These are phyloP conservation scores for Clonostachys rhizophaga DNA, from an alignment of 2,329 filamentous ascomycete species.

Conservation along the genomic window DNA sequence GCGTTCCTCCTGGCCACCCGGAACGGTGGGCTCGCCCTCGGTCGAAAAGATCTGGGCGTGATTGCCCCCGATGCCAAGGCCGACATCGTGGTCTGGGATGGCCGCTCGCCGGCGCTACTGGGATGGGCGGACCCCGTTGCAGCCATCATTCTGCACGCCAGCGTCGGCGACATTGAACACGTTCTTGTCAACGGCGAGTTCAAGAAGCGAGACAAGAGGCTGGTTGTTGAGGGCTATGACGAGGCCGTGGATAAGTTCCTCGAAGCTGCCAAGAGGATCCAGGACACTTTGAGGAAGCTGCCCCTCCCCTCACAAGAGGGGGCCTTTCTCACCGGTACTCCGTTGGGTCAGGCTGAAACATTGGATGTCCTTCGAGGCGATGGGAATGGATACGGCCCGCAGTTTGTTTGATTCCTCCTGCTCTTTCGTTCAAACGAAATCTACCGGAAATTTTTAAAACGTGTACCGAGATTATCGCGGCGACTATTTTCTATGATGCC, in stretches of 20 bases:
- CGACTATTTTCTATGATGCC: too few species aligned
- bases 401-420: too few species aligned
- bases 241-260: conserved; percentile 2
- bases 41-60: conserved; percentile 44
- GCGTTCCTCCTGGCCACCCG: conserved; percentile 52
- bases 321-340: background rate
- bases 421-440: too few species aligned
- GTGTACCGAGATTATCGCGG: too few species aligned
- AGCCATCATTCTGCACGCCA: conserved; percentile 50
- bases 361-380: conserved; percentile 1
- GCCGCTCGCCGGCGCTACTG: conserved; percentile 39
- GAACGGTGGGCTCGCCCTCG: conserved; percentile 43
- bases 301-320: background rate
- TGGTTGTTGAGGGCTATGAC: conserved; percentile 15
- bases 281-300: conserved; percentile 1
- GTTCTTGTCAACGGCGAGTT: conserved; percentile 46
- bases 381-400: conserved; percentile 2
- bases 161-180: conserved; percentile 43
- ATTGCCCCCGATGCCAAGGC: conserved; percentile 45
- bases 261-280: conserved; percentile 3
- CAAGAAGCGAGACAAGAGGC: conserved; percentile 36
- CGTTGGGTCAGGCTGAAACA: background rate
- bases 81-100: conserved; percentile 49
- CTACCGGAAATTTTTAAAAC: too few species aligned
- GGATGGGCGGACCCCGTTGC: conserved; percentile 53